phyloP scores from a whole-genome alignment of 2,329 filamentous ascomycete genomes.

The Aspergillus sp. region DNA sequence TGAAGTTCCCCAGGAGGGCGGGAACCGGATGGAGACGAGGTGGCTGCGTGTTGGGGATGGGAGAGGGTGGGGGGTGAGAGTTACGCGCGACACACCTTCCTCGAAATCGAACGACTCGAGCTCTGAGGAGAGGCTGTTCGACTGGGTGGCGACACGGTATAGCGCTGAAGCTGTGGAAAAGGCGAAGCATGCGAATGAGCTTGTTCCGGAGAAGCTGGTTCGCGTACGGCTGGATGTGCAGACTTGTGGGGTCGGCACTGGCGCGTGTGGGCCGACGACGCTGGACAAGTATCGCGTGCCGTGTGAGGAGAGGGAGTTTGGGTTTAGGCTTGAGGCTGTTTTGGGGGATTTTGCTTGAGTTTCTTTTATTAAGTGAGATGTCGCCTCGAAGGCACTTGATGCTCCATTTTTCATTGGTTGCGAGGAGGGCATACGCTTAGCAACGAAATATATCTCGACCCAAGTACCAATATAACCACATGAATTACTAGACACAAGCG shows the following conservation, averaged over 20 bases:
- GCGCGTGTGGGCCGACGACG: constrained; percentile 14
- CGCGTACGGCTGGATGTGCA: constrained; percentile 24
- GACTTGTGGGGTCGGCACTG: constrained; percentile 14
- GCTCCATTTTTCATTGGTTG: no score
- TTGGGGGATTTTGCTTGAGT: not conserved
- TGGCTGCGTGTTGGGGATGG: constrained; percentile 25
- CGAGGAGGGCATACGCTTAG: no score
- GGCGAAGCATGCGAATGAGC: constrained; percentile 26
- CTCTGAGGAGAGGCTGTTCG: constrained; percentile 14
- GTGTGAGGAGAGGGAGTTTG: constrained; percentile 13
- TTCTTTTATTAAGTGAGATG: no score
- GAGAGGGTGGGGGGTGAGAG: constrained; percentile 12
- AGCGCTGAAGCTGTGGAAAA: constrained; percentile 22
- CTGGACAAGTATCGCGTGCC: constrained; percentile 14
- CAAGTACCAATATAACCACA: no score
- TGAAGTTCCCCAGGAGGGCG: constrained; percentile 34
- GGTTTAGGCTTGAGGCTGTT: constrained; percentile 32
- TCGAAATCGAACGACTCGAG: not conserved
- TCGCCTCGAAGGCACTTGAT: no score
- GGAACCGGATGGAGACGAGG: constrained; percentile 28
- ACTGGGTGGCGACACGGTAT: constrained; percentile 25
- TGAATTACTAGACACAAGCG: no score
- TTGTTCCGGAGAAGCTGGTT: constrained; percentile 22
- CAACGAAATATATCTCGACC: no score
- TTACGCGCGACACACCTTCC: not conserved